Evolutionary conservation across 2,329 filamentous ascomycete species (phyloP), one percentile per base, ranked within the genome.

Genomic region (Colletotrichum neosansevieriae): DNA sequence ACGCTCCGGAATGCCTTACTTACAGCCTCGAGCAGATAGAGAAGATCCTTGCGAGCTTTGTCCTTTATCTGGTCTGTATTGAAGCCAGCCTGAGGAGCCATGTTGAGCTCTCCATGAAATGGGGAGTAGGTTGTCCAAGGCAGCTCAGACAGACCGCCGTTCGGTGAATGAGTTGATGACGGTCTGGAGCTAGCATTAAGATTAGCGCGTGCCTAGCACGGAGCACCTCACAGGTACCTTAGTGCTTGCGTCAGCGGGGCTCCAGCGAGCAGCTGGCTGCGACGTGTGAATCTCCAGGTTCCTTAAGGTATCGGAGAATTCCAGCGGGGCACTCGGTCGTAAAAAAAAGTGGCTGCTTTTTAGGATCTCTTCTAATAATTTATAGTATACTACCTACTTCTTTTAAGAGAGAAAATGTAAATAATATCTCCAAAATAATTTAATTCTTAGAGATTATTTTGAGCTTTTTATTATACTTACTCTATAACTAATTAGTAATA

Each of bases 1-100:
- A 29, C 32, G 24, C 12, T 13, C 51, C 34, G 34, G 44, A 59
- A 40, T 40, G 67, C 62, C 67, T 71, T 63, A 92, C 94, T 89
- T 92, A 99, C 96, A 80, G 92, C 91, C 88, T 98, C 95, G 70
- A 99, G 91, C 74, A 98, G 89, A 81, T 92, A 91, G 73, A 99
- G 86, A 73, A 99, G 86, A 78, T 98, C 94, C 79, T 94, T 94
- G 70, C 94, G 91, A 73, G 94, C 92, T 81, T 92, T 94, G 72
- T 92, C 91, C 76, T 88, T 90, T 78, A 96, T 89, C 76, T 94
- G 89, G 74, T 92, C 89, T 69, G 91, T 88, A 79, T 90, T 91
- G 79, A 96, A 93, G 76, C 86, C 88, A 77, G 83, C 83, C 80
- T 88, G 87, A 82, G 90, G 90, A 83, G 89, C 89, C 91, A 93